Base-by-base conservation (phyloP, 345 rosid species). In the Citrus sinensis region DNA sequence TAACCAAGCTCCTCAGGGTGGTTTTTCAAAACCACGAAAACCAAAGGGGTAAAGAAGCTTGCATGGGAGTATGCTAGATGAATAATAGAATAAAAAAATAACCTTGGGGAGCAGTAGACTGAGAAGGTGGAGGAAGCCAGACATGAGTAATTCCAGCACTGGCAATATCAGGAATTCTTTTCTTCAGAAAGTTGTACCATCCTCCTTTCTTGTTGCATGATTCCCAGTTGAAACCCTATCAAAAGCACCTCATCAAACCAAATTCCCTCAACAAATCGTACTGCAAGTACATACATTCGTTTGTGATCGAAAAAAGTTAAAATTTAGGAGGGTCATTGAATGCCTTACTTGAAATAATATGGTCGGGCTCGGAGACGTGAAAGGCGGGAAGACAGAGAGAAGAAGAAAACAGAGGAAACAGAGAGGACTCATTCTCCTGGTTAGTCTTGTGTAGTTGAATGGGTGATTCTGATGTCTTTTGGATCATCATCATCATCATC, bases 111-210 rank as follows among this genome's bases (percentile, higher is more conserved):
- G 85, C 78, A 51, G 55, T 90, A 5, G 99, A 95, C 32, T 92
- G 98, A 51, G 98, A 95, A 3, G 99, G 81, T 8, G 99, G 98
- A 67, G 98, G 99, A 83, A 92, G 96, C 99, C 97, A 93, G 40
- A 95, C 86, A 77, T 92, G 96, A 70, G 99, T 89, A 66, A 92
- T 80, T 72, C 96, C 96, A 27, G 92, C 90, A n/a, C 49, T 81
- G 56, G 87, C 88, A 71, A 91, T 69, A 42, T 93, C 97, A 65
- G 90, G 82, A 55, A 91, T 72, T 24, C 79, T 72, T 77, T 75
- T 91, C 80, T 84, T 87, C 19, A 95, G 86, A 2, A 85, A 89
- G 46, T 90, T 95, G 86, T 95, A 91, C 92, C 92, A 92, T 40
- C 97, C 98, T 51, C 96, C 98, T 70, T 78, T 80, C 70, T 86